Percentiles rank a stretch among this genome's conserved stretches.
Evolutionary conservation across 495 filamentous ascomycete species (phyloP).

Genomic region (Neurospora sp.): DNA sequence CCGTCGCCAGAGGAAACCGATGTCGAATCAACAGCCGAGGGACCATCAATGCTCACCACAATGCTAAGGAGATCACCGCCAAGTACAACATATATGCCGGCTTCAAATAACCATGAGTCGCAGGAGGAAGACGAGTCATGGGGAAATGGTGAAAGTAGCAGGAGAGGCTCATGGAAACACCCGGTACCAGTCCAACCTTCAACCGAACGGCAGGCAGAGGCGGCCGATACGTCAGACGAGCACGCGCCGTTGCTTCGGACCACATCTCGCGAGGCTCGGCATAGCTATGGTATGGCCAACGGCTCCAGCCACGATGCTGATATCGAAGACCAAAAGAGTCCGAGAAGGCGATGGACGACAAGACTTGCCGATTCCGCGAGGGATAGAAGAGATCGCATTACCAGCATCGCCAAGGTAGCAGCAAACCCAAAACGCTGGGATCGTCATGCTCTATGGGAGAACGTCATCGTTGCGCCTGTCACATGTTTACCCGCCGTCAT

Average conservation of each 20-base stretch:
- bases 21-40: constrained; percentile 21
- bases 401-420: constrained; percentile 9
- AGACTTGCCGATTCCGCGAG: constrained; percentile 3
- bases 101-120: constrained; percentile 5
- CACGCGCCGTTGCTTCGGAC: constrained; percentile 26
- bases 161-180: constrained; percentile 1
- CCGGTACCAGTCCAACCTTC: not conserved
- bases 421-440: constrained; percentile 65
- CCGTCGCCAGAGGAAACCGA: constrained; percentile 34
- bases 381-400: not conserved
- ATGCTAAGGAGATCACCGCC: constrained; percentile 51
- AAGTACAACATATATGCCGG: constrained; percentile 10
- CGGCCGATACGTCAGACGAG: constrained; percentile 20
- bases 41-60: constrained; percentile 51
- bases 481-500: constrained; percentile 73
- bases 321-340: constrained; percentile 27
- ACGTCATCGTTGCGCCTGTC: constrained; percentile 53
- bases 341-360: constrained; percentile 9
- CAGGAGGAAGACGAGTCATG: constrained; percentile 9
- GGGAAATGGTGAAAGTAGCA: not conserved
- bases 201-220: not conserved
- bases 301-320: constrained; percentile 18
- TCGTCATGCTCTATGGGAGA: constrained; percentile 49
- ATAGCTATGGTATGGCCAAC: constrained; percentile 13
- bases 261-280: constrained; percentile 14